Evolutionary conservation across 192 early-diverging fungal species (phyloP).

Genomic region (Mortierella claussenii): DNA sequence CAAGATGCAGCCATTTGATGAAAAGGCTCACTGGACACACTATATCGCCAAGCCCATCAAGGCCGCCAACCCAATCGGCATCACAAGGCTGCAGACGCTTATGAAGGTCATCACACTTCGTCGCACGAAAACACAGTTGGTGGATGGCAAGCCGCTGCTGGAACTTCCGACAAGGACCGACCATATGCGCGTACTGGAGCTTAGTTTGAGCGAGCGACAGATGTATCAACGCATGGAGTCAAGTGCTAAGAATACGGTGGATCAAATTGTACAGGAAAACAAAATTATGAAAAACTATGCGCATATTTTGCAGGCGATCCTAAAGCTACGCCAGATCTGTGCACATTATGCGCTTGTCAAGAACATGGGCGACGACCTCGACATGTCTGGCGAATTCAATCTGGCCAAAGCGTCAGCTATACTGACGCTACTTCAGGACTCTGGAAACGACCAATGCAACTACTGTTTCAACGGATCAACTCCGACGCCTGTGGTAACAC

Average conservation of each 20-base stretch:
- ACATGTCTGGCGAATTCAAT: constrained; percentile 44
- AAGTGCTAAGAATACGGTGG: constrained; percentile 69
- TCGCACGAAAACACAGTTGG: constrained; percentile 85
- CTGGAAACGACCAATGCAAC: constrained; percentile 53
- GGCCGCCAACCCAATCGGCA: constrained; percentile 47
- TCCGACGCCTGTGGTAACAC: constrained; percentile 35
- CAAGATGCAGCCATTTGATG: constrained; percentile 55
- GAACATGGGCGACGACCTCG: constrained; percentile 40
- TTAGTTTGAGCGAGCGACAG: constrained; percentile 70
- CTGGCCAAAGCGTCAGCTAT: constrained; percentile 34
- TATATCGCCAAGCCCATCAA: constrained; percentile 56
- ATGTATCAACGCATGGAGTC: constrained; percentile 76
- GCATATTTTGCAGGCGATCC: constrained; percentile 65
- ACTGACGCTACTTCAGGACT: constrained; percentile 39
- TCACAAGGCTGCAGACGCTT: constrained; percentile 67
- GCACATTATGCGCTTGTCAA: constrained; percentile 53
- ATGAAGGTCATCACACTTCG: constrained; percentile 85
- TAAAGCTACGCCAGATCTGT: constrained; percentile 57
- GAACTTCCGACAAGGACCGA: constrained; percentile 74
- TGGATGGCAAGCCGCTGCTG: constrained; percentile 81
- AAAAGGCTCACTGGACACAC: constrained; percentile 52
- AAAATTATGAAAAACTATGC: constrained; percentile 78
- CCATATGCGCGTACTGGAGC: constrained; percentile 67
- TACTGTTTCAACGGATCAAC: constrained; percentile 35
- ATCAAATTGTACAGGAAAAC: constrained; percentile 66